Base-by-base conservation (phyloP, 768 basidiomycete genomes). In the Boletus sensibilis region DNA sequence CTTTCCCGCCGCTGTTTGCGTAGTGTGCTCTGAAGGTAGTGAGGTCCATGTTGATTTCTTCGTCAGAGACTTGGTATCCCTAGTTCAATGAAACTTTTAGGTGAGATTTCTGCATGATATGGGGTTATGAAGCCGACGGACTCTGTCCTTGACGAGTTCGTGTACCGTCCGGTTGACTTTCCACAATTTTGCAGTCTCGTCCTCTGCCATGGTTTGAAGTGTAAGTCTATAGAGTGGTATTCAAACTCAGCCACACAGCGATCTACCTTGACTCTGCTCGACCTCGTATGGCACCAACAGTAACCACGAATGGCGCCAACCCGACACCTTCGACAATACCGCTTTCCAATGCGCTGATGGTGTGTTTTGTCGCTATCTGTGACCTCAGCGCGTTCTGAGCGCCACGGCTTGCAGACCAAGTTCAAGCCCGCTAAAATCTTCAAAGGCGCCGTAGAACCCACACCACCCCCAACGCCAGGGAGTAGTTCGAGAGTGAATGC, bases 81-180 rank as follows among this genome's bases (percentile, higher is more conserved):
- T 98, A 55, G 45, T 48, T 44, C 53, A 61, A 58, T 27, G 39
- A 39, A 57, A 57, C 45, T 18, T 45, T 55, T 52, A 54, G n/a
- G 54, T 68, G 42, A 68, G 63, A 65, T 50, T 51, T 42, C 31
- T 44, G 42, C 25, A 57, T 27, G 47, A 59, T n/a, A 54, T 11
- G 50, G 29, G 33, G 20, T 14, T 38, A 61, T 54, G 33, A 60
- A 53, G 53, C 52, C 56, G 55, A 65, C 60, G 38, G 69, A 98
- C 97, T 79, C 97, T 85, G 73, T 99, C 96, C 71, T 87, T 85
- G 60, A 95, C 92, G 50, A 99, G 86, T 75, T 99, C 96, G 70
- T 98, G 95, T 41, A 98, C 89, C 47, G 97, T 98, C 65, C 92
- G 78, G 74, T 94, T 94, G 60, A 98, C 94, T 68, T 95, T 90